Base-by-base conservation (phyloP, 1,139 yeast genomes). In the Zygoascus meyerae region DNA sequence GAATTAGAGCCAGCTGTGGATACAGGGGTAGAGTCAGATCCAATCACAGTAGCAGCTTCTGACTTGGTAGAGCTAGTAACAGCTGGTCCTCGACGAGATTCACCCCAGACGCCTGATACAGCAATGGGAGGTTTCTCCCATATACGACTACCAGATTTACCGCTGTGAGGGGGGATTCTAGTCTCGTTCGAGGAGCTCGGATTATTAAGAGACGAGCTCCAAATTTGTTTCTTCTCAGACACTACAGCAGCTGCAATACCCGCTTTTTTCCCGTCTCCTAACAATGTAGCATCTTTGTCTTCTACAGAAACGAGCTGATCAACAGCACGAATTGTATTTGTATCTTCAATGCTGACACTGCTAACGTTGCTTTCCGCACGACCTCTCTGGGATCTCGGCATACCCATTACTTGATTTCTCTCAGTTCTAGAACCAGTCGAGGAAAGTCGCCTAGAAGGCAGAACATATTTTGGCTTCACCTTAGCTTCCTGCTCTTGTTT, bases 261-360 rank as follows among this genome's bases (percentile, higher is more conserved):
- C 30, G 28, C 17, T n/a, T 15, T 16, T 3, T 14, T 21, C 28
- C 6, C 15, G 16, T 31, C 15, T 18, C 15, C 15, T 7, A 18
- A 7, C 9, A 35, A 28, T 15, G n/a, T 35, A n/a, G 18, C 36
- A 21, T 40, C 43, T n/a, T 33, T 40, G 7, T 40, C 43, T 12
- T 40, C 43, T 4, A 34, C 16, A n/a, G 28, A 26, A 10, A 40
- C 43, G 11, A 40, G 43, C 33, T 40, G 32, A 7, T 47, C 45
- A 7, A 53, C 43, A 5, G 51, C 48, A 38, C 44, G 49, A 15
- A 53, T 42, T 9, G 53, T 46, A 26, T 50, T 48, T 3, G 40
- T 41, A 14, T 49, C 49, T 17, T 51, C 54, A 30, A 48, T 40
- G 26, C 51, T 45, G 14, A 36, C 45, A 31, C 41, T 34, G 17